These are phyloP conservation scores for Melaleuca alternifolia DNA, from an alignment of 345 rosid genomes.

Conservation along the genomic window DNA sequence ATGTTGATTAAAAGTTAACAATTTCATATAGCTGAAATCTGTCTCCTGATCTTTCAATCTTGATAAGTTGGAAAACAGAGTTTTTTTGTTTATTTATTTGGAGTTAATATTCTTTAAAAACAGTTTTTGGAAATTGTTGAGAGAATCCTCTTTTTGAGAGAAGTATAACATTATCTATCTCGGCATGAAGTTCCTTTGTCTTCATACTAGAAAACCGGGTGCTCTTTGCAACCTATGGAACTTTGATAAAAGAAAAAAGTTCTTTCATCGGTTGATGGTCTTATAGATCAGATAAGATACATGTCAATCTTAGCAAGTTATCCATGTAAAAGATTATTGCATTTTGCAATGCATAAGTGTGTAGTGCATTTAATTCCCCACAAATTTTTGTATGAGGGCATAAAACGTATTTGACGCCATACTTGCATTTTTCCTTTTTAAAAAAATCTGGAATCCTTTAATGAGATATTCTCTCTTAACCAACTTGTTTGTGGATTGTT, in stretches of 20 bases:
- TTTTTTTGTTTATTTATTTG: neutral
- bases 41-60: neutral
- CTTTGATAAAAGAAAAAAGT: neutral
- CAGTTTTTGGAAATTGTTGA: neutral
- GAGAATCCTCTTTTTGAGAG: neutral
- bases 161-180: neutral
- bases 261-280: neutral
- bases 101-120: neutral
- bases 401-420: neutral
- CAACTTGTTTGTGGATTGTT: neutral
- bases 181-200: neutral
- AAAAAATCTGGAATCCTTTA: neutral
- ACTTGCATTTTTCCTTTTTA: neutral
- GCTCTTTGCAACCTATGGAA: neutral
- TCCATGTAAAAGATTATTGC: neutral
- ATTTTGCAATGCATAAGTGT: neutral
- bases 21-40: neutral
- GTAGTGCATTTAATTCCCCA: neutral
- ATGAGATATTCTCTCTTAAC: neutral
- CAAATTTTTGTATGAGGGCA: neutral
- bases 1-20: neutral
- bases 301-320: neutral
- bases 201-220: neutral
- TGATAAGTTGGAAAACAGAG: neutral
- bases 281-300: neutral